These are phyloP conservation scores for Trichosporon sp. DNA, from an alignment of 1,284 basidiomycete genomes.

Conservation along the genomic window DNA sequence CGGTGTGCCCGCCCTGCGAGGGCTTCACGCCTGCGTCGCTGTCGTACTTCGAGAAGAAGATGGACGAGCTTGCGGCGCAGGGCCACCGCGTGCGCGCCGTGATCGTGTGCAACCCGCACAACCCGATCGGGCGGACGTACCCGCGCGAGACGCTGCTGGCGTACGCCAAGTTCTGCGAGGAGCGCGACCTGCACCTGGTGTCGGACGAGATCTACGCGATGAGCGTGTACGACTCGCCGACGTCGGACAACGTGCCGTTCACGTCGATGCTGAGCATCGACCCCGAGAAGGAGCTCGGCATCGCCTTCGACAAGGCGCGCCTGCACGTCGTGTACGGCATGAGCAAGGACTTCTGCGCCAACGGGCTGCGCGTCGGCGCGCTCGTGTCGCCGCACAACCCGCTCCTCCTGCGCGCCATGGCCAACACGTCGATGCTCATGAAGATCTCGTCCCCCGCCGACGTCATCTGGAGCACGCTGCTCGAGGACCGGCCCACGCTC, in stretches of 20 bases:
- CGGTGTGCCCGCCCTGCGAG: constrained; percentile 36
- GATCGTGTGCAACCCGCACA: constrained; percentile 51
- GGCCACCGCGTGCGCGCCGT: constrained; percentile 37
- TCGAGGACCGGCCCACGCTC: constrained; percentile 29
- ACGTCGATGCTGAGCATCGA: constrained; percentile 50
- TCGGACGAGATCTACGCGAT: constrained; percentile 52
- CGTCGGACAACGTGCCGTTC: constrained; percentile 42
- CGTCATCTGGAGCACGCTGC: constrained; percentile 42
- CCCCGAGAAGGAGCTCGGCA: constrained; percentile 46
- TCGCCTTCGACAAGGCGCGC: constrained; percentile 44
- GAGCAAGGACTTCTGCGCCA: constrained; percentile 52
- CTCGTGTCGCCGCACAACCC: constrained; percentile 50
- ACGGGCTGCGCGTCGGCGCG: constrained; percentile 50
- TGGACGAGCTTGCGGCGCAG: constrained; percentile 26
- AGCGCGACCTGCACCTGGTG: constrained; percentile 50
- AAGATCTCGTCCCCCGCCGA: constrained; percentile 46
- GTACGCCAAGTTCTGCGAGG: constrained; percentile 50
- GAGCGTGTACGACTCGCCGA: constrained; percentile 43
- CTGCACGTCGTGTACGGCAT: constrained; percentile 50
- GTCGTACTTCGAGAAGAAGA: constrained; percentile 29
- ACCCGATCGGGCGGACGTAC: constrained; percentile 50
- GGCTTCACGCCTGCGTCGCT: constrained; percentile 32
- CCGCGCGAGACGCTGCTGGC: constrained; percentile 47
- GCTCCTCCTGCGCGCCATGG: constrained; percentile 45
- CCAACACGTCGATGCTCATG: constrained; percentile 45